Conservation (phyloP, 352 stramenopile species). For the Phytophthora quininea region DNA sequence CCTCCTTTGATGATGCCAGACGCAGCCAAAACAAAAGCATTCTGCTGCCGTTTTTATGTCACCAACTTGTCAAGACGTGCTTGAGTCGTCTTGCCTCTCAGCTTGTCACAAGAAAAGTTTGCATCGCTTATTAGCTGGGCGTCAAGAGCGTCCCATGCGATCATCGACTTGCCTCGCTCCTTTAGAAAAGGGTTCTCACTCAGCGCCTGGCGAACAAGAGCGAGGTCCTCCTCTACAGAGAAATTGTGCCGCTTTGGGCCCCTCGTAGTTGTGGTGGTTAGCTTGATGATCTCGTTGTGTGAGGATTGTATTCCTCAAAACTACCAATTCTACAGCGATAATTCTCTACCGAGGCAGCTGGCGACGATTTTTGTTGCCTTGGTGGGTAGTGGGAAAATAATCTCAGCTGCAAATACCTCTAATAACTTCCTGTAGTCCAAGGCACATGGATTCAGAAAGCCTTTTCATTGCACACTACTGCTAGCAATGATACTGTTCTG, state of each 20-base stretch:
- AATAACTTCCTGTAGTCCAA: too few species aligned
- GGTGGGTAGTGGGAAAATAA: too few species aligned
- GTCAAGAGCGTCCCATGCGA: slow-evolving; percentile 8
- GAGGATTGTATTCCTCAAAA: background rate
- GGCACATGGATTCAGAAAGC: too few species aligned
- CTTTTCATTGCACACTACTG: too few species aligned
- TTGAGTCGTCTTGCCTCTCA: slow-evolving; percentile 17
- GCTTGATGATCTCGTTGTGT: background rate
- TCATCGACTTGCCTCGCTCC: slow-evolving; percentile 14
- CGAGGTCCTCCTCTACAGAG: slow-evolving; percentile 7
- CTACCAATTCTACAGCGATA: background rate
- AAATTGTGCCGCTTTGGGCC: slow-evolving; percentile 7
- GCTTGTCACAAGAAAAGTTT: slow-evolving; percentile 8
- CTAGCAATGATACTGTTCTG: too few species aligned
- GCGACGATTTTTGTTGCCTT: too few species aligned
- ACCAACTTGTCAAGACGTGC: slow-evolving; percentile 13
- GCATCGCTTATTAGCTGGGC: slow-evolving; percentile 7
- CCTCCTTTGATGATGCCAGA: slow-evolving; percentile 4
- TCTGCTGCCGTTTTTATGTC: slow-evolving; percentile 3
- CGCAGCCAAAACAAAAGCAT: slow-evolving; percentile 4
- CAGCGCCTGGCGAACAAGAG: slow-evolving; percentile 4
- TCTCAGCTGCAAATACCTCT: too few species aligned
- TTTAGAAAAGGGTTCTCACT: slow-evolving; percentile 8
- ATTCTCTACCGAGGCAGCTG: too few species aligned
- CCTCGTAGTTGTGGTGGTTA: background rate